Percentiles rank a stretch among this genome's conserved stretches.
These are phyloP conservation scores for Decorospora gaudefroyi DNA, from an alignment of 2,329 filamentous ascomycete species.

Conservation along the genomic window DNA sequence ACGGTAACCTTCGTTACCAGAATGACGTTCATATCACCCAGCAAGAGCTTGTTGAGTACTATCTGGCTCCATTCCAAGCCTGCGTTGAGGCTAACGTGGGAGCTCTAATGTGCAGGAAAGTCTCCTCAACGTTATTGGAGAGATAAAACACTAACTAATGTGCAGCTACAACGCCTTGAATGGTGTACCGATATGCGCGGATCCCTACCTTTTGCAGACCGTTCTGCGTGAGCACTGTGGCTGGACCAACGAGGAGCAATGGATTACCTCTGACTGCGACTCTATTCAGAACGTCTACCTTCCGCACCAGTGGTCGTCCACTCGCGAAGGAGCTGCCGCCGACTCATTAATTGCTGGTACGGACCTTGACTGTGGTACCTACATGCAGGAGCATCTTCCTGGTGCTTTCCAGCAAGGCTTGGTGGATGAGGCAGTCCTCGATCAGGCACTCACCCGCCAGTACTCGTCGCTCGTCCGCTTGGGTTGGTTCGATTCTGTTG, in stretches of 20 bases:
- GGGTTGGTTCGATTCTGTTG: conserved; percentile 52
- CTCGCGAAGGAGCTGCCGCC: conserved; percentile 34
- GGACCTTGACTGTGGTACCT: conserved; percentile 31
- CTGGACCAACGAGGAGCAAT: conserved; percentile 65
- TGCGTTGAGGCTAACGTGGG: conserved; percentile 55
- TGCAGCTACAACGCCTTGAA: conserved; percentile 70
- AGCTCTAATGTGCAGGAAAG: conserved; percentile 57
- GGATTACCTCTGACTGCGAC: conserved; percentile 68
- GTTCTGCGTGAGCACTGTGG: conserved; percentile 68
- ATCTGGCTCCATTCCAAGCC: conserved; percentile 66
- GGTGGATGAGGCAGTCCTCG: conserved; percentile 52
- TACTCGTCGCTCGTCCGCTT: conserved; percentile 61
- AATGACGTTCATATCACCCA: conserved; percentile 62
- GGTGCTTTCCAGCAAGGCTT: conserved; percentile 24
- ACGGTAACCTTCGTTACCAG: conserved; percentile 47
- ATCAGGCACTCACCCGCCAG: conserved; percentile 57
- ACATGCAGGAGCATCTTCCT: conserved; percentile 30
- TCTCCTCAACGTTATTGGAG: no score
- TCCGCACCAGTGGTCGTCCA: conserved; percentile 49
- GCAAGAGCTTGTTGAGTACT: conserved; percentile 71
- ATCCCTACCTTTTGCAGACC: conserved; percentile 64
- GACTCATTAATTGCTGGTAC: conserved; percentile 36
- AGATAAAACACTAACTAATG: no score
- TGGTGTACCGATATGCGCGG: conserved; percentile 67
- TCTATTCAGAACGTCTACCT: conserved; percentile 64